Evolutionary conservation across 768 basidiomycete genomes (phyloP).

Genomic region (Kwoniella heveanensis): DNA sequence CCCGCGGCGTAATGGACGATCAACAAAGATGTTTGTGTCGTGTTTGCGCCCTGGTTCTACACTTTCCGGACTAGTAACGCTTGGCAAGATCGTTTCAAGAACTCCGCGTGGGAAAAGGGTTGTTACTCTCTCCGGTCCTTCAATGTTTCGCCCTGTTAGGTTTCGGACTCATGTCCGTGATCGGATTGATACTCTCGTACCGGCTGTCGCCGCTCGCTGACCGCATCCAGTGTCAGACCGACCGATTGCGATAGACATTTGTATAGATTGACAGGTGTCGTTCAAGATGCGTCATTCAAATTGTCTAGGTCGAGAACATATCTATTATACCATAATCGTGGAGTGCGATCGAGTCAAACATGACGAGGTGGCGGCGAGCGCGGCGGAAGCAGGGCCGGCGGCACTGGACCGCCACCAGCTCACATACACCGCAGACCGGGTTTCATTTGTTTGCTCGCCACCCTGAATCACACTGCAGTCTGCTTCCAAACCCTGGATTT

Average conservation of each 20-base stretch:
- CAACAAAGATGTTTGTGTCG: too few species aligned
- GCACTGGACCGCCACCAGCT: not conserved
- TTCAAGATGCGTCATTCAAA: too few species aligned
- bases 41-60: not conserved
- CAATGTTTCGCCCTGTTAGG: not conserved
- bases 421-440: too few species aligned
- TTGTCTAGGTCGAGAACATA: not conserved
- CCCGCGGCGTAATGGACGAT: not conserved
- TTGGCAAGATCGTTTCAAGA: not conserved
- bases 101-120: not conserved
- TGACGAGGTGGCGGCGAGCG: constrained; percentile 1
- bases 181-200: too few species aligned
- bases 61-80: not conserved
- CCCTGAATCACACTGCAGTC: too few species aligned
- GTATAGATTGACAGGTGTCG: too few species aligned
- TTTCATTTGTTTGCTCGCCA: too few species aligned
- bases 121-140: not conserved
- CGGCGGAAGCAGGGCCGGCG: not conserved
- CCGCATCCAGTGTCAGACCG: too few species aligned
- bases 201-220: too few species aligned
- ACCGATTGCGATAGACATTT: too few species aligned
- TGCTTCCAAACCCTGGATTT: too few species aligned
- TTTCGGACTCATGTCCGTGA: not conserved
- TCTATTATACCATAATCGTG: too few species aligned
- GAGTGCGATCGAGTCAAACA: not conserved